phyloP scores from a whole-genome alignment of 2,329 filamentous ascomycete species.

The Talaromyces sp. region DNA sequence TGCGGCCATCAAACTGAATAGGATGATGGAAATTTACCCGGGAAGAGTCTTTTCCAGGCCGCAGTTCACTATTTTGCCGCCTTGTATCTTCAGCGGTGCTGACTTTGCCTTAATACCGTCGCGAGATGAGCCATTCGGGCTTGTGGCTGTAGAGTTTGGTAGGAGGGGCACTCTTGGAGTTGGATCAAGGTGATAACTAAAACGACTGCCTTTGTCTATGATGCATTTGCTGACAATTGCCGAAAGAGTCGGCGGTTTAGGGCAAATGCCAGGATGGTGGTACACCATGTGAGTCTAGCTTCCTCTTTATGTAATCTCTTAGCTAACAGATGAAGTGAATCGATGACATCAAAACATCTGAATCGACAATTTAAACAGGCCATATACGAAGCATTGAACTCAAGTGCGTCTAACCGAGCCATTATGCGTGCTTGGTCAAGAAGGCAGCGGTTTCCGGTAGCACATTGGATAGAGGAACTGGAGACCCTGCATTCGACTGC shows the following conservation, averaged over 20 bases:
- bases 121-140: conserved; percentile 61
- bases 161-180: conserved; percentile 61
- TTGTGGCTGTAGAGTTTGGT: conserved; percentile 63
- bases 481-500: conserved; percentile 54
- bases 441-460: conserved; percentile 59
- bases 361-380: conserved; percentile 59
- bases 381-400: conserved; percentile 54
- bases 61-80: conserved; percentile 59
- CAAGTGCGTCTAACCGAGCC: conserved; percentile 49
- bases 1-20: conserved; percentile 57
- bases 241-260: conserved; percentile 55
- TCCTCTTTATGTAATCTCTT: neutral
- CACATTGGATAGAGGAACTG: conserved; percentile 58
- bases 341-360: conserved; percentile 55
- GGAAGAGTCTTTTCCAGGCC: conserved; percentile 60
- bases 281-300: conserved; percentile 48
- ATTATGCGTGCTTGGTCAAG: conserved; percentile 59
- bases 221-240: conserved; percentile 20
- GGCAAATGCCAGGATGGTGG: conserved; percentile 64
- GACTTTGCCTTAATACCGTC: conserved; percentile 64
- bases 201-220: too few species aligned
- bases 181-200: conserved; percentile 32
- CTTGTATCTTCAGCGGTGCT: conserved; percentile 60
- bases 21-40: conserved; percentile 58
- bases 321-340: conserved; percentile 39